A percentile compares a stretch with the other conserved stretches of the same genome.
Evolutionary conservation across 495 filamentous ascomycete genomes (phyloP).

Genomic region (Daldinia vernicosa): DNA sequence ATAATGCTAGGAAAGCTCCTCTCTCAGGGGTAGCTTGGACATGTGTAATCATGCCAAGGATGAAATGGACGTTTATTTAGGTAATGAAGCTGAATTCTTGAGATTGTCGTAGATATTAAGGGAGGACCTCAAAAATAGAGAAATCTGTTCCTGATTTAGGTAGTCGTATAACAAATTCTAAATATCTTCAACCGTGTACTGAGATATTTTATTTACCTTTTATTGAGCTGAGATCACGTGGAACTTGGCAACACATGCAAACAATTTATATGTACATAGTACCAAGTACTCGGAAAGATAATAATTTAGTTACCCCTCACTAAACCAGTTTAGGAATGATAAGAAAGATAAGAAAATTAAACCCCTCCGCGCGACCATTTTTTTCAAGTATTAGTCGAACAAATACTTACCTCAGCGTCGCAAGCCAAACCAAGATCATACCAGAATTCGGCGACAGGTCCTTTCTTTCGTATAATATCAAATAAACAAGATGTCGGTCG

Average conservation of each 20-base stretch:
- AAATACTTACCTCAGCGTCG: not conserved
- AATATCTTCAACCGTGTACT: no score
- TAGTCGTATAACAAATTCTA: not conserved
- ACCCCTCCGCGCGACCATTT: slow-evolving; percentile 16
- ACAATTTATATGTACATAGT: not conserved
- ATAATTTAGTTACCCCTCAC: slow-evolving; percentile 26
- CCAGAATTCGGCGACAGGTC: not conserved
- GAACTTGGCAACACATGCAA: not conserved
- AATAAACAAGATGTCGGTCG: slow-evolving; percentile 44
- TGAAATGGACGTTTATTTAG: not conserved
- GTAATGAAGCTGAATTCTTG: not conserved
- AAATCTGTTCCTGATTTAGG: not conserved
- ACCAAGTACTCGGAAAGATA: not conserved
- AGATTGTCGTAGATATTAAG: not conserved
- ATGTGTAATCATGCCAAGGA: not conserved
- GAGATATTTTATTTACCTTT: no score
- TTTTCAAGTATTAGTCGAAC: slow-evolving; percentile 10
- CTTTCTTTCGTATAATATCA: not conserved
- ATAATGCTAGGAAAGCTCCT: not conserved
- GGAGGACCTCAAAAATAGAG: not conserved
- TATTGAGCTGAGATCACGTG: not conserved
- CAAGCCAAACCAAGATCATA: not conserved
- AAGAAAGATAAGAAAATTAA: slow-evolving; percentile 26
- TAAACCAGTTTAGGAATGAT: slow-evolving; percentile 17
- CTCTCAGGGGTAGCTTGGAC: not conserved